Evolutionary conservation across 1,284 basidiomycete species (phyloP), one percentile per base, ranked within the genome.

Genomic region (Hemileia vastatrix): DNA sequence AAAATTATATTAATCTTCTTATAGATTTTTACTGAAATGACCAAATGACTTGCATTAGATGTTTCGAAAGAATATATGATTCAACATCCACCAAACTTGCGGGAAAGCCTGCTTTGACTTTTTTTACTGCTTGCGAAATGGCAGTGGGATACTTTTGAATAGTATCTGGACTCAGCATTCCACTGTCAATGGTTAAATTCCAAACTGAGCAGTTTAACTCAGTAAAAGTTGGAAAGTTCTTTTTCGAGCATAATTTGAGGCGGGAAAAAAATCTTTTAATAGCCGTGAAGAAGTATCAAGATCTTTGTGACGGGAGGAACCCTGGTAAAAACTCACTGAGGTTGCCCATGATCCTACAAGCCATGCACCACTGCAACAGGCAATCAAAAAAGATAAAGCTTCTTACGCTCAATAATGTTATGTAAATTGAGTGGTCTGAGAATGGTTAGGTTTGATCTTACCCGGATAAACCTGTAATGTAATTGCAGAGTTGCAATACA

Each of bases 381-480:
- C 13, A 8, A 57, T 57, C 55, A 57, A 24, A 6, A 54, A 32
- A 8, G 21, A 54, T 36, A n/a, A n/a, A n/a, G n/a, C n/a, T n/a
- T n/a, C n/a, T n/a, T n/a, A n/a, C n/a, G n/a, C n/a, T n/a, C n/a
- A n/a, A n/a, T n/a, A n/a, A n/a, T n/a, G n/a, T n/a, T n/a, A n/a
- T n/a, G n/a, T n/a, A n/a, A n/a, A n/a, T n/a, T n/a, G n/a, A n/a
- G n/a, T n/a, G n/a, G n/a, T n/a, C n/a, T n/a, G n/a, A n/a, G n/a
- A n/a, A n/a, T n/a, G n/a, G n/a, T n/a, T n/a, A n/a, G n/a, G n/a
- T n/a, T n/a, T n/a, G n/a, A n/a, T n/a, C n/a, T n/a, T n/a, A n/a
- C n/a, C 36, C 57, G 32, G 57, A 60, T 48, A 60, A 32, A 19
- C 49, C 57, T 31, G 49, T 60, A 24, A 60, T 60, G 15, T 60